phyloP scores from a whole-genome alignment of 2,329 filamentous ascomycete species.

The Paracoccidioides brasiliensis region DNA sequence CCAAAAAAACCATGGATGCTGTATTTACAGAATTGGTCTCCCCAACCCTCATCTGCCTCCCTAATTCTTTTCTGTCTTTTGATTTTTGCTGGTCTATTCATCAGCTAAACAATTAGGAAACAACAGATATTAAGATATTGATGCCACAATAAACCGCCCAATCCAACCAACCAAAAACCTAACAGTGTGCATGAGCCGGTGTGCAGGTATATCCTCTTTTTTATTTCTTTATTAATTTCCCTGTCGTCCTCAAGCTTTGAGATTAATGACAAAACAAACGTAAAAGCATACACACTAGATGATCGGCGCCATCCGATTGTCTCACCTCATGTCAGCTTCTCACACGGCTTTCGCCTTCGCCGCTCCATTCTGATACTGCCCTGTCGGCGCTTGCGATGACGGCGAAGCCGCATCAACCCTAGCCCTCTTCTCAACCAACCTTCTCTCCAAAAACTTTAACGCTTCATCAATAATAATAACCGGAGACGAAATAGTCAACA shows the following conservation, averaged over 20 bases:
- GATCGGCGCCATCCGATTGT: neutral
- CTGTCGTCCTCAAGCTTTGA: too few relatives aligned
- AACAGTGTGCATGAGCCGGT: too few relatives aligned
- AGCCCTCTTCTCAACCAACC: neutral
- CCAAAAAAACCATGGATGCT: too few relatives aligned
- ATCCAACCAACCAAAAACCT: neutral
- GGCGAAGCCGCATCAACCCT: neutral
- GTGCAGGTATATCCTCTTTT: too few relatives aligned
- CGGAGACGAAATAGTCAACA: slow-evolving; percentile 73
- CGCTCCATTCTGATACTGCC: neutral
- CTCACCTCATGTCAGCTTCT: neutral
- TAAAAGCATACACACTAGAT: neutral
- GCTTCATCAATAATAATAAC: slow-evolving; percentile 47
- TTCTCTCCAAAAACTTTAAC: neutral
- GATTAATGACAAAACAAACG: neutral
- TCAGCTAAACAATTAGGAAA: too few relatives aligned
- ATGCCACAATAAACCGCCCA: too few relatives aligned
- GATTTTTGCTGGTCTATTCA: too few relatives aligned
- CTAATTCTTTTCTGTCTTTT: too few relatives aligned
- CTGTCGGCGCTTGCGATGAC: neutral
- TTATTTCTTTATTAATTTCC: too few relatives aligned
- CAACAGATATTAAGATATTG: too few relatives aligned
- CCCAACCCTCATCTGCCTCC: too few relatives aligned
- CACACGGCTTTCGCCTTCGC: neutral
- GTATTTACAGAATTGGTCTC: too few relatives aligned